Base-by-base conservation (phyloP, 2,329 filamentous ascomycete genomes). In the Decorospora gaudefroyi region DNA sequence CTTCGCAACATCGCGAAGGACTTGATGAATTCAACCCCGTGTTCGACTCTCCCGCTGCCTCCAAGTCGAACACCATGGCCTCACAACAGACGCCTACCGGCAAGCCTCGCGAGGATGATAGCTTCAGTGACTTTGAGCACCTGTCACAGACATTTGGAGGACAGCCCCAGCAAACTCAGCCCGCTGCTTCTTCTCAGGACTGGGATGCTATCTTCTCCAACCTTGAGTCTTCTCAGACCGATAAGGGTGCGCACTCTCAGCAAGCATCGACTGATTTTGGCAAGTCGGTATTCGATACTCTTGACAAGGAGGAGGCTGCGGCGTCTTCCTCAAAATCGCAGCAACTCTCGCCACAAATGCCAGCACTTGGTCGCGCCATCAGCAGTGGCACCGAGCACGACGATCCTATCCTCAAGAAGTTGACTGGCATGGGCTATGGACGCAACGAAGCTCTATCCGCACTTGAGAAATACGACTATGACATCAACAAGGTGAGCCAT, bases 131-230 rank as follows among this genome's bases (percentile, higher is more conserved):
- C 43, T 80, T 80, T 36, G 72, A 76, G 46, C 72, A 75, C 36
- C 49, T 71, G 19, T 64, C 66, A 6, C 65, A 71, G 32, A 72
- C 72, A 35, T 73, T 73, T 46, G 71, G 72, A 18, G 71, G 71
- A 21, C 65, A 65, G 34, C 57, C 64, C 7, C 67, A 68, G 36
- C 50, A 70, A 16, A 67, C 72, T 31, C 73, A 72, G 18, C 71
- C 72, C 9, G 66, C 75, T 33, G 54, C 66, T 17, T 64, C 65
- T 1, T 70, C 74, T 22, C 87, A 95, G 58, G 92, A 97, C 68
- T 97, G 93, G 93, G 92, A 97, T 63, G 87, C 90, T 26, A 89
- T 97, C 42, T 97, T 97, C 72, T 87, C 88, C 1, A 85, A 86
- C 17, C 76, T 95, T 6, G 87, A 92, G 58, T 80, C 79, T 2